phyloP scores from a whole-genome alignment of 306 rosid species.

The Macrotyloma uniflorum region DNA sequence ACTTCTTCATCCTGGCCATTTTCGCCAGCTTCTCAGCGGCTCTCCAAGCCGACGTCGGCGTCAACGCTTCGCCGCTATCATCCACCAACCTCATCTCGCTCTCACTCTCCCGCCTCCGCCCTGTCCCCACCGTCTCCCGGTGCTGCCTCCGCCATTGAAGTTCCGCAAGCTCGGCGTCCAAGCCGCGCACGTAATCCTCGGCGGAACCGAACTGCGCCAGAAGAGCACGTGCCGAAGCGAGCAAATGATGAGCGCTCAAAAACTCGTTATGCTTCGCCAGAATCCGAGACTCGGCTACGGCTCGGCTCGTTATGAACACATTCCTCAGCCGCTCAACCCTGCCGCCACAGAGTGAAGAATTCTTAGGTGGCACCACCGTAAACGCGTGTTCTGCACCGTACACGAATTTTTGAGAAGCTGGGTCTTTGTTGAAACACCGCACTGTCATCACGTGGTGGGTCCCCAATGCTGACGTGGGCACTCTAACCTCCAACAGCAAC shows the following conservation, averaged over 20 bases:
- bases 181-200: conserved; percentile 44
- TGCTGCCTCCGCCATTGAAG: conserved; percentile 51
- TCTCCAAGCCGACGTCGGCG: conserved; percentile 76
- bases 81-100: conserved; percentile 36
- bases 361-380: conserved; percentile 32
- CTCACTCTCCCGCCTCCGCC: conserved; percentile 37
- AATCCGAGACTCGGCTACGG: conserved; percentile 61
- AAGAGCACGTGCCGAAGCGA: conserved; percentile 55
- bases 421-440: conserved; percentile 52
- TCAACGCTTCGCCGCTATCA: conserved; percentile 56
- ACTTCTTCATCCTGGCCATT: conserved; percentile 62
- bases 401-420: conserved; percentile 47
- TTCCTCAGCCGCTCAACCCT: conserved; percentile 50
- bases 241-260: conserved; percentile 49
- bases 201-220: conserved; percentile 45
- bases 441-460: conserved; percentile 54
- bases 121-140: conserved; percentile 29
- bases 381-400: conserved; percentile 48
- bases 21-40: conserved; percentile 75
- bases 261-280: conserved; percentile 45
- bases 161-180: conserved; percentile 63
- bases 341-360: conserved; percentile 12
- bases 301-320: conserved; percentile 53
- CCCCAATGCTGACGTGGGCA: conserved; percentile 41
- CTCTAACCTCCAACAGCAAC: conserved; percentile 55